phyloP scores from a whole-genome alignment of 352 stramenopile species.

The Phytopythium montanum region DNA sequence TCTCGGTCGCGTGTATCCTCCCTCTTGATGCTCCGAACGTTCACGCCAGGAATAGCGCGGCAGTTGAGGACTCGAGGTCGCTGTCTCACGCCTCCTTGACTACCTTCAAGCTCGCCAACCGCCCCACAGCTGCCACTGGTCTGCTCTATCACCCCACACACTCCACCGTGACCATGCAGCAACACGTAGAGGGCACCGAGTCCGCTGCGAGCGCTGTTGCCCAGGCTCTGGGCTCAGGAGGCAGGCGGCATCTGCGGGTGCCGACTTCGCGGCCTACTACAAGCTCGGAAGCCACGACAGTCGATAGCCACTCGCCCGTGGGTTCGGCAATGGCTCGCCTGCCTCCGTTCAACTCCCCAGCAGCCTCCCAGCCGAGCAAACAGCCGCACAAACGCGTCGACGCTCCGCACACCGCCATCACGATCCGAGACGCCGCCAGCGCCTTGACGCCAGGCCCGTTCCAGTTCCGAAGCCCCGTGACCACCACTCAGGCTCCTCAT shows the following conservation, averaged over 20 bases:
- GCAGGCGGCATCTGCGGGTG: constrained; percentile 16
- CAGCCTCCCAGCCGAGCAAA: neutral
- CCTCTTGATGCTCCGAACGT: neutral
- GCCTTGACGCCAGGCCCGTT: neutral
- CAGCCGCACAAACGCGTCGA: neutral
- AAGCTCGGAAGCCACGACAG: too few species aligned
- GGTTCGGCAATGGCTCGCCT: neutral
- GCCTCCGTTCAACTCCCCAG: constrained; percentile 11
- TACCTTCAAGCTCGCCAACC: neutral
- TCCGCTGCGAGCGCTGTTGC: constrained; percentile 33
- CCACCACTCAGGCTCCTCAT: neutral
- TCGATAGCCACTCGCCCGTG: neutral
- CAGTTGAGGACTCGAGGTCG: neutral
- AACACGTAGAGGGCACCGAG: neutral
- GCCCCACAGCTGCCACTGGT: neutral
- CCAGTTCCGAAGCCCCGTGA: neutral
- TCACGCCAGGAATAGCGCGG: neutral
- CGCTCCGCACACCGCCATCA: constrained; percentile 11
- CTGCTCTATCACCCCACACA: too few species aligned
- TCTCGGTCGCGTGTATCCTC: neutral
- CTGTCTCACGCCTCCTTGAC: neutral
- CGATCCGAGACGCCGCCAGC: constrained; percentile 13
- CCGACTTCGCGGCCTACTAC: constrained; percentile 1
- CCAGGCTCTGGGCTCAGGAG: constrained; percentile 24
- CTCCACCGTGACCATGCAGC: neutral